A percentile compares a stretch with the other conserved stretches of the same genome.
Evolutionary conservation across 148 eudicot genomes (phyloP).

Genomic region (Chenopodium quinoa): DNA sequence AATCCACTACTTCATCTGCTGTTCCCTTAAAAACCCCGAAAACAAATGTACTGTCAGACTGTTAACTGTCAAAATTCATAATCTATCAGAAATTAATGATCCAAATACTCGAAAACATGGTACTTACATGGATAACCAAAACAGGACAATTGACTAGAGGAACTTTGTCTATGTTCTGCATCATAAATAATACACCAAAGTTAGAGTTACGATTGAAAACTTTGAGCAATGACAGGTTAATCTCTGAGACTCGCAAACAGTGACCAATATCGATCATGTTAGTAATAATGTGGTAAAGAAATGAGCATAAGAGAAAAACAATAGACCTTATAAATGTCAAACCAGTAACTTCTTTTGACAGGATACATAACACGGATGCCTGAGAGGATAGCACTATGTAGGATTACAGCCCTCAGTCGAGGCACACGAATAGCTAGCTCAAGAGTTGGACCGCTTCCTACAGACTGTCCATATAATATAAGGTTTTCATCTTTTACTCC

Average conservation of each 20-base stretch:
- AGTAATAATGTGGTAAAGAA: no score
- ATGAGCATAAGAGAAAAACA: neutral
- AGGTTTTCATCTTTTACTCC: conserved; percentile 42
- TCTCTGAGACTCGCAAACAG: no score
- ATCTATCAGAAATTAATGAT: neutral
- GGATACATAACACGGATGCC: conserved; percentile 55
- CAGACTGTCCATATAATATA: conserved; percentile 54
- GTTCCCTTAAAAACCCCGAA: conserved; percentile 38
- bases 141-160: conserved; percentile 46
- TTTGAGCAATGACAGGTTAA: no score
- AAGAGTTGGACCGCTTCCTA: conserved; percentile 59
- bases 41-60: neutral
- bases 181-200: neutral
- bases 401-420: conserved; percentile 42
- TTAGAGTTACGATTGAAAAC: neutral
- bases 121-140: conserved; percentile 52
- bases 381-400: conserved; percentile 55
- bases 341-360: conserved; percentile 41
- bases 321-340: conserved; percentile 55
- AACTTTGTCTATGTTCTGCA: conserved; percentile 56
- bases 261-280: no score
- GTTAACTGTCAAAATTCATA: neutral
- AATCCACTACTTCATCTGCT: conserved; percentile 44
- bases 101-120: neutral
- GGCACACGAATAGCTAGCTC: conserved; percentile 46